phyloP scores from a whole-genome alignment of 2,329 filamentous ascomycete species.

The Diaporthe velutina region DNA sequence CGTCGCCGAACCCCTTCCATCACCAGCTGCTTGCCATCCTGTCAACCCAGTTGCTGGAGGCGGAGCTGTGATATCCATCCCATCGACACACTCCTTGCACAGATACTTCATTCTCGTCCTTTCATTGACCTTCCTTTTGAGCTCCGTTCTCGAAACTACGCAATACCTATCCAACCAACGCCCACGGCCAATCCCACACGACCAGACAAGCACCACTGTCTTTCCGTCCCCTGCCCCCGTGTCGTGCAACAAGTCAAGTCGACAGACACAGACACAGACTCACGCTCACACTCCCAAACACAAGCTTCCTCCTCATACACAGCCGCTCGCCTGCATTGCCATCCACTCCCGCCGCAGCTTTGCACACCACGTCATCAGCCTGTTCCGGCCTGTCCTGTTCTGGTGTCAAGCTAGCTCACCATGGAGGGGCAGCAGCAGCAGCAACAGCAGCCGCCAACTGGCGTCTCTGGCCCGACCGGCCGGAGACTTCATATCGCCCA shows the following conservation, averaged over 20 bases:
- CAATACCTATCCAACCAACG: conserved; percentile 28
- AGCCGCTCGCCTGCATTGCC: conserved; percentile 37
- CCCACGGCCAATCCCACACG: conserved; percentile 36
- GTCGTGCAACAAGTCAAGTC: conserved; percentile 27
- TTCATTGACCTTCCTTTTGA: conserved; percentile 41
- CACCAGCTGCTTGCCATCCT: conserved; percentile 34
- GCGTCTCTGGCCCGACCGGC: conserved; percentile 80
- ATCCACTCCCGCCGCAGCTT: conserved; percentile 59
- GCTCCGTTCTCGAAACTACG: conserved; percentile 37
- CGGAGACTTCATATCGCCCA: conserved; percentile 97
- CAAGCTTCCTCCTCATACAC: conserved; percentile 8
- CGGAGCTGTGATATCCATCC: conserved; percentile 31
- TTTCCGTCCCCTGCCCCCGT: conserved; percentile 32
- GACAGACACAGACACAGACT: conserved; percentile 2
- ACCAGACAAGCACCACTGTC: conserved; percentile 39
- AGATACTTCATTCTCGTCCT: conserved; percentile 38
- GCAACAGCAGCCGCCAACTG: conserved; percentile 60
- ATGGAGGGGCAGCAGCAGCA: conserved; percentile 72
- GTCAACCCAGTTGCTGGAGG: conserved; percentile 20
- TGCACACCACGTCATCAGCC: conserved; percentile 50
- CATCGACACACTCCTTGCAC: conserved; percentile 39
- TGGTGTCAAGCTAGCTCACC: conserved; percentile 53
- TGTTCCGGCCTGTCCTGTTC: conserved; percentile 15
- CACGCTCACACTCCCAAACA: background rate
- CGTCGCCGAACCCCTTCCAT: conserved; percentile 25